Conservation (phyloP, 345 rosid species). For the Arabis hirsuta region DNA sequence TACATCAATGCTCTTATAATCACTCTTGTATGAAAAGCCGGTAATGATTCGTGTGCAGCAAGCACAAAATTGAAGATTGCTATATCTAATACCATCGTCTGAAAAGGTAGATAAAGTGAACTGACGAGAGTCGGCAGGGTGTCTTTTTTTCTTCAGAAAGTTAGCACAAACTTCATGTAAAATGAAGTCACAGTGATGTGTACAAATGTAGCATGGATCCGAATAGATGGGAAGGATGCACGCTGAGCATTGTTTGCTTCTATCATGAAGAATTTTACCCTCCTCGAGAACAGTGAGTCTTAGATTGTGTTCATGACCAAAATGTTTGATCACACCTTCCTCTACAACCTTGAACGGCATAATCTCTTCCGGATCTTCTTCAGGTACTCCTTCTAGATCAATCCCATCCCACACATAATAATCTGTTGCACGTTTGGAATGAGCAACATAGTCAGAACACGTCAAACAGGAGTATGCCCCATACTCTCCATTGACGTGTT, state of each 20-base stretch:
- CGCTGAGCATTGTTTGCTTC: neutral
- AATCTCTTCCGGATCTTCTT: constrained; percentile 5
- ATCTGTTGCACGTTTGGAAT: too few relatives aligned
- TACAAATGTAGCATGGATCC: neutral
- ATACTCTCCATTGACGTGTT: neutral
- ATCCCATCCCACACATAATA: too few relatives aligned
- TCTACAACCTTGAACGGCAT: neutral
- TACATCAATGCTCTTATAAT: too few relatives aligned
- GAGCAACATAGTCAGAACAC: neutral
- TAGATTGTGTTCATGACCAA: neutral
- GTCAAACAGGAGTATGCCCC: neutral
- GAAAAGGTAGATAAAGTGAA: too few relatives aligned
- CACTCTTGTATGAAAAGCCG: too few relatives aligned
- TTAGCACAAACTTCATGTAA: neutral
- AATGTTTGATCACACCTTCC: neutral
- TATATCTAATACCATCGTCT: too few relatives aligned
- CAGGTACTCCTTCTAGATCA: neutral
- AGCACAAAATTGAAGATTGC: too few relatives aligned
- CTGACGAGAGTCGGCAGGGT: too few relatives aligned
- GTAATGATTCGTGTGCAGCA: too few relatives aligned
- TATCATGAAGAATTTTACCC: neutral
- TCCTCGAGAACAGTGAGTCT: neutral
- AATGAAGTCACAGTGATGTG: neutral
- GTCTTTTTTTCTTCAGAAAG: neutral
- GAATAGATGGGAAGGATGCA: neutral